phyloP scores from a whole-genome alignment of 495 filamentous ascomycete species.

The Lophium mytilinum region DNA sequence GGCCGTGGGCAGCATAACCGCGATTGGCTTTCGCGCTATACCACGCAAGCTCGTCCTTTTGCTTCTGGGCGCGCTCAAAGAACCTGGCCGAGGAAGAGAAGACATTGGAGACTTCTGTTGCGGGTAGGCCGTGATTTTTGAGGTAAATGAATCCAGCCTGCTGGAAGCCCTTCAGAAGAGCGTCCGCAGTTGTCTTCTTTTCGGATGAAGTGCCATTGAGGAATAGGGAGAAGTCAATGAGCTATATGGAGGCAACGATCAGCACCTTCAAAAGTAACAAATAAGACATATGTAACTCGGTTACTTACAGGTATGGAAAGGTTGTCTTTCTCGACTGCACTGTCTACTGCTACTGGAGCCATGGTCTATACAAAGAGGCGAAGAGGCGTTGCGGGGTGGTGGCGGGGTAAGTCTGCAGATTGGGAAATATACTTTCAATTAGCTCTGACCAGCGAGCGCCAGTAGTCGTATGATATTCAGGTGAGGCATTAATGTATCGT shows the following conservation, averaged over 20 bases:
- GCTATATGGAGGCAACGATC: conserved; percentile 38
- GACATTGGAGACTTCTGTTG: conserved; percentile 40
- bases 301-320: conserved; percentile 24
- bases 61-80: conserved; percentile 59
- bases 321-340: conserved; percentile 24
- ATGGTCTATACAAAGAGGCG: not conserved
- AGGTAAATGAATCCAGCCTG: conserved; percentile 88
- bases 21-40: conserved; percentile 33
- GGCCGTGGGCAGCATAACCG: conserved; percentile 67
- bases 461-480: too few relatives aligned
- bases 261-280: not conserved
- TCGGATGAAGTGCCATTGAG: conserved; percentile 53
- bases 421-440: too few relatives aligned
- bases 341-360: not conserved
- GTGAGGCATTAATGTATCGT: too few relatives aligned
- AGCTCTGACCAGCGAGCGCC: too few relatives aligned
- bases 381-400: too few relatives aligned
- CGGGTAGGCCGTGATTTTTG: conserved; percentile 63
- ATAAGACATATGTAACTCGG: not conserved
- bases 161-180: conserved; percentile 73
- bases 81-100: conserved; percentile 69
- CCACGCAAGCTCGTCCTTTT: conserved; percentile 53
- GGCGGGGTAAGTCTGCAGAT: too few relatives aligned
- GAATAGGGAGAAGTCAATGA: conserved; percentile 80
- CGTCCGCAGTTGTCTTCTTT: conserved; percentile 56